These are phyloP conservation scores for Sphaerobolus stellatus DNA, from an alignment of 1,284 basidiomycete genomes.

Conservation along the genomic window DNA sequence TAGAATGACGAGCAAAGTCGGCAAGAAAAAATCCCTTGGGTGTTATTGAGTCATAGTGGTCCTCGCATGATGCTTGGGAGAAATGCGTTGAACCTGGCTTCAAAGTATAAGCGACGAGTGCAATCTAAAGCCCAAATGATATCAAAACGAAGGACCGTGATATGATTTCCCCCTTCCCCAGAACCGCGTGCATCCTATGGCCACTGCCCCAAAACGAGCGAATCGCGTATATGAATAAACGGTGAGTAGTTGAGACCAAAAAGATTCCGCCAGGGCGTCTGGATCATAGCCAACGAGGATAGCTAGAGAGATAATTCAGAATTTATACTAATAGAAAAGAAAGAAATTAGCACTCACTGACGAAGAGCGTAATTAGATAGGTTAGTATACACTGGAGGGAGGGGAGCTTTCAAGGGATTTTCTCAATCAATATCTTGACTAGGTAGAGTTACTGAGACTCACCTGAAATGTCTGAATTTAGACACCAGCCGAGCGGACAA, in stretches of 20 bases:
- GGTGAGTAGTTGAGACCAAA: background rate
- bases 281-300: conserved; percentile 15
- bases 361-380: conserved; percentile 7
- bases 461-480: conserved; percentile 14
- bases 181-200: background rate
- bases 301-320: too few species aligned
- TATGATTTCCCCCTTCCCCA: background rate
- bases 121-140: background rate
- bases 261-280: background rate
- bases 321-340: too few species aligned
- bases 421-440: too few species aligned
- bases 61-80: background rate
- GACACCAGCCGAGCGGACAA: conserved; percentile 16
- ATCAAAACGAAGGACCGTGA: background rate
- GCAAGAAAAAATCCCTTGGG: background rate
- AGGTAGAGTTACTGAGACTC: too few species aligned
- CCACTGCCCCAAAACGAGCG: background rate
- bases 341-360: too few species aligned
- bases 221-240: conserved; percentile 6
- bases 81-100: background rate
- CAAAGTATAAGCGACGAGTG: background rate
- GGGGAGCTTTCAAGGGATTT: too few species aligned
- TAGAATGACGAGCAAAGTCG: too few species aligned
- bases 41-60: background rate
- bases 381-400: too few species aligned